Base-by-base conservation (phyloP, 108 stramenopile genomes). In the Fistulifera pelliculosa region DNA sequence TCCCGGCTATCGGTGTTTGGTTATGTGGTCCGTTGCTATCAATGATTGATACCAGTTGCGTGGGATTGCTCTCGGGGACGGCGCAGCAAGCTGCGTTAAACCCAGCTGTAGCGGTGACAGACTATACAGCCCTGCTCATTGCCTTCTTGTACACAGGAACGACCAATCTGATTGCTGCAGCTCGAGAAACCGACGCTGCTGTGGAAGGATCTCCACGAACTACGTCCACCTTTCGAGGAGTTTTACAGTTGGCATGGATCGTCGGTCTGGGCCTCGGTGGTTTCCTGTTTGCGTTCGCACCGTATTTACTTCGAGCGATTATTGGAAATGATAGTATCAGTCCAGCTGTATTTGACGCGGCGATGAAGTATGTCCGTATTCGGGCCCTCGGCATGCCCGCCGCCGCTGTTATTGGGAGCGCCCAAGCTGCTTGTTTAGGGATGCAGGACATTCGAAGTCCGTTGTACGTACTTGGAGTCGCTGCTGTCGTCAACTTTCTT, bases 1-100 rank as follows among this genome's bases (percentile, higher is more conserved):
- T 88, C 56, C 85, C 91, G 1, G 91, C 91, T 0, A 84, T 87
- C 47, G 91, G 87, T 2, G 80, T 93, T 12, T 93, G 86, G 85
- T 55, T 87, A 12, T 93, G 91, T 45, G 55, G 66, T 21, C 91
- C 86, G 4, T 54, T 91, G 0, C 56, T 91, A 11, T 84, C 82
- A 27, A 65, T 91, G 68, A 91, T 91, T 59, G 89, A 91, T 48
- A 86, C 89, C 10, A 74, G 75, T 4, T 65, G 82, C 5, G 88
- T 90, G 11, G 88, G 88, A 2, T 28, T 90, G 10, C 56, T 90
- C 17, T 72, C 77, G 7, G 88, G 88, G 6, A 90, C 88, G 26
- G 73, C 70, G 11, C 88, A 91, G 49, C 89, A 86, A 57, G 89
- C 89, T 12, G 89, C 89, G 6, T 70, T 91, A 13, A 81, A 77